Evolutionary conservation across 345 rosid genomes (phyloP).

Genomic region (Hypericum perforatum): DNA sequence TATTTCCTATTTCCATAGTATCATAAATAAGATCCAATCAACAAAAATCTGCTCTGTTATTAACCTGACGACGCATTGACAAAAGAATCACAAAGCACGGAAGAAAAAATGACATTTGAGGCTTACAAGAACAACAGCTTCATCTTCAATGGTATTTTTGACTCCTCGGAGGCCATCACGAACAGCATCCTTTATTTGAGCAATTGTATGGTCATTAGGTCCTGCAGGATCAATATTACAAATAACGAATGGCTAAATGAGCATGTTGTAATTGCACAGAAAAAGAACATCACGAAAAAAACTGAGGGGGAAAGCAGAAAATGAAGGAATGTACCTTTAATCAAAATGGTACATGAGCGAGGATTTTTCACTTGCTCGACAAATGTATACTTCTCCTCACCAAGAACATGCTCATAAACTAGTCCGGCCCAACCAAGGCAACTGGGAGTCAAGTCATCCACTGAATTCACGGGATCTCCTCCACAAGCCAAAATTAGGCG

Average conservation of each 20-base stretch:
- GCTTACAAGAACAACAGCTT: conserved; percentile 76
- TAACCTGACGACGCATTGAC: not conserved
- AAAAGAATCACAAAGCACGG: not conserved
- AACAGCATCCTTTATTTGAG: conserved; percentile 96
- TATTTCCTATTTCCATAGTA: too few species aligned
- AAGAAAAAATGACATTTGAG: not conserved
- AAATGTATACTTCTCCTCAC: conserved; percentile 94
- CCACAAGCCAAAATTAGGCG: conserved; percentile 91
- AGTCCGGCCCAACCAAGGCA: conserved; percentile 99
- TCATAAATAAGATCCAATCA: too few species aligned
- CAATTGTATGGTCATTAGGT: conserved; percentile 96
- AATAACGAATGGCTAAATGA: too few species aligned
- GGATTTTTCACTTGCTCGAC: conserved; percentile 95
- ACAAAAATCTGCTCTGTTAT: too few species aligned
- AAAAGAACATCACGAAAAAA: too few species aligned
- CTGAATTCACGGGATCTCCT: conserved; percentile 92
- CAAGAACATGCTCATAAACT: conserved; percentile 86
- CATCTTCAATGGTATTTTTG: conserved; percentile 91
- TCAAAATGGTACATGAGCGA: conserved; percentile 78
- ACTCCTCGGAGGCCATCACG: conserved; percentile 96
- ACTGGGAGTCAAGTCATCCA: conserved; percentile 74
- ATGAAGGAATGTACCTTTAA: conserved; percentile 48
- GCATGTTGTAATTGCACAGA: too few species aligned
- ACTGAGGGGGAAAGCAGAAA: too few species aligned
- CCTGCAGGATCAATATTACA: conserved; percentile 33